Conservation (phyloP, 495 filamentous ascomycete genomes). For the Lophium mytilinum region DNA sequence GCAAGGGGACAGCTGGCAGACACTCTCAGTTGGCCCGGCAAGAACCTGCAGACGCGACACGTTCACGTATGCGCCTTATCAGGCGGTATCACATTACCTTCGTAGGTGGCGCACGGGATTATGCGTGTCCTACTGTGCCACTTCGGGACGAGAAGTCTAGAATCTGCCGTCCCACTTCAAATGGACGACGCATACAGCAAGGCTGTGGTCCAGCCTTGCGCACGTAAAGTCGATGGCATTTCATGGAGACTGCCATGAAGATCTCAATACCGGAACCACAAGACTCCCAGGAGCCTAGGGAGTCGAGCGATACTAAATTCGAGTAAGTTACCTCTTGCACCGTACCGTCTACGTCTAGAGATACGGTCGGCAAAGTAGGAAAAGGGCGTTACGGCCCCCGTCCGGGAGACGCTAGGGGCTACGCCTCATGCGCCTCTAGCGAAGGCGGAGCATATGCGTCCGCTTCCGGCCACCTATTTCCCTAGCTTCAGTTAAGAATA, state of each 20-base stretch:
- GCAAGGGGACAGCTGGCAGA: neutral
- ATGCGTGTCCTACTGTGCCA: neutral
- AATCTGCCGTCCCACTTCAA: neutral
- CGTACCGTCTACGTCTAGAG: neutral
- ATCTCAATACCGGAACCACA: neutral
- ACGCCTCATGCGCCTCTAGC: too few species aligned
- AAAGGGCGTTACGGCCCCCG: neutral
- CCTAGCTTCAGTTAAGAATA: neutral
- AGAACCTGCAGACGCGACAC: neutral
- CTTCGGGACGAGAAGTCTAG: neutral
- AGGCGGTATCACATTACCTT: neutral
- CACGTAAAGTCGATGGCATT: neutral
- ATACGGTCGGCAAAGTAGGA: neutral
- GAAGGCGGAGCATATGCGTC: too few species aligned
- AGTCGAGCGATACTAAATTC: conserved; percentile 10
- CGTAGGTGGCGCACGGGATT: neutral
- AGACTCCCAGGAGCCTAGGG: conserved; percentile 3
- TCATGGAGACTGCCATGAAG: neutral
- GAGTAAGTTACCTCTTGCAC: neutral
- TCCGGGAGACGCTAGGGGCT: too few species aligned
- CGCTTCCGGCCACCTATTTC: neutral
- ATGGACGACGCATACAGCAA: neutral
- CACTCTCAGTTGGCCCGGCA: neutral
- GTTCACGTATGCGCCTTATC: neutral
- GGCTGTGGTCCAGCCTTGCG: neutral